Conservation (phyloP, 108 stramenopile genomes). For the Nitzschia sp. region DNA sequence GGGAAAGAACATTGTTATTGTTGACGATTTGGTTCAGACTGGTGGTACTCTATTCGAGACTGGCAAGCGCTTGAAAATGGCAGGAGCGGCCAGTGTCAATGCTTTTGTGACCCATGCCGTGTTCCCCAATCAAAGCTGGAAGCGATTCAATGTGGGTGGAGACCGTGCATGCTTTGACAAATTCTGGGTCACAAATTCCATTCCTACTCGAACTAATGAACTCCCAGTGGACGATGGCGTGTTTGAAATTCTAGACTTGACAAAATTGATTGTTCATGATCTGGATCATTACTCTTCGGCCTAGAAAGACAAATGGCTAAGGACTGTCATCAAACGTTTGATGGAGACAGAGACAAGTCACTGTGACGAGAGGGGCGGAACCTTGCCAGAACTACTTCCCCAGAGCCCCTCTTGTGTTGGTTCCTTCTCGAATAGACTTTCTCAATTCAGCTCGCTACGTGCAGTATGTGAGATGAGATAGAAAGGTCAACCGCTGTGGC, state of each 20-base stretch:
- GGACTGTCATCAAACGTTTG: too few species aligned
- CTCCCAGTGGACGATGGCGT: conserved; percentile 74
- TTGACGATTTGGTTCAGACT: conserved; percentile 89
- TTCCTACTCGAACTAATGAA: conserved; percentile 69
- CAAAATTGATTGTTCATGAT: conserved; percentile 70
- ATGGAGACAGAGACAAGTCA: too few species aligned
- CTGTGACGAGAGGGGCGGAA: too few species aligned
- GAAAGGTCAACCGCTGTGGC: too few species aligned
- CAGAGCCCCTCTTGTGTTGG: not conserved
- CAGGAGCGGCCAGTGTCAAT: conserved; percentile 70
- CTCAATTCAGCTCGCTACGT: not conserved
- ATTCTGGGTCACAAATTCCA: conserved; percentile 85
- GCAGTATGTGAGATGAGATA: not conserved
- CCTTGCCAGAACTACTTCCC: too few species aligned
- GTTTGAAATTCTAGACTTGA: conserved; percentile 78
- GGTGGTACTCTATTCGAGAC: conserved; percentile 92
- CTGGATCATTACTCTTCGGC: conserved; percentile 66
- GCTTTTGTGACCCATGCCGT: conserved; percentile 86
- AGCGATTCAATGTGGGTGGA: conserved; percentile 72
- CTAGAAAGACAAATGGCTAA: not conserved
- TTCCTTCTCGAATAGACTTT: not conserved
- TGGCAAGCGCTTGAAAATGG: conserved; percentile 63
- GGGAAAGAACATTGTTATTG: conserved; percentile 71
- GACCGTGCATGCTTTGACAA: conserved; percentile 81
- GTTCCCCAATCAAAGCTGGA: conserved; percentile 79